Base-by-base conservation (phyloP, 768 basidiomycete genomes). In the Tricholomella constricta region DNA sequence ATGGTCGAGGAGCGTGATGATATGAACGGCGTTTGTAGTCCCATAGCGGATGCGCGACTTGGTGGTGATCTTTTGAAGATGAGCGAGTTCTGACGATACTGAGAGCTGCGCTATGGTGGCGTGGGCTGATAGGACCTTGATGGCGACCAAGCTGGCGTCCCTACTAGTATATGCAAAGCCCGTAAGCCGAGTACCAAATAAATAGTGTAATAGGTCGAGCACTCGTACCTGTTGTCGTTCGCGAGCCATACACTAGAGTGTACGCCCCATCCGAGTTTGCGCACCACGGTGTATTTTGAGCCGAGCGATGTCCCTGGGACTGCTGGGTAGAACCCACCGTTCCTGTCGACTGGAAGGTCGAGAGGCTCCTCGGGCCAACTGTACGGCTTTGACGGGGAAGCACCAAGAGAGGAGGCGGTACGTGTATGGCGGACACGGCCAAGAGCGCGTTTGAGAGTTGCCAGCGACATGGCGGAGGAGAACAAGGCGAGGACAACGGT, bases 1-100 rank as follows among this genome's bases (percentile, higher is more conserved):
- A 63, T 87, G 84, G 70, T 91, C 89, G 45, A 90, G 81, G 60
- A 91, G 82, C 17, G 80, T 82, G 64, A 89, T 83, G 64, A 89
- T 86, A 60, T 91, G 89, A n/a, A n/a, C n/a, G n/a, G n/a, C n/a
- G n/a, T n/a, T n/a, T n/a, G n/a, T n/a, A n/a, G n/a, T n/a, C n/a
- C n/a, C n/a, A n/a, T n/a, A n/a, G n/a, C n/a, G n/a, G n/a, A n/a
- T n/a, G n/a, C n/a, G n/a, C n/a, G n/a, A n/a, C n/a, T n/a, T n/a
- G n/a, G n/a, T n/a, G n/a, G n/a, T n/a, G n/a, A n/a, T n/a, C n/a
- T n/a, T n/a, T n/a, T n/a, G n/a, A n/a, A 60, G 54, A 23, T 59
- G 22, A 22, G 41, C 45, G 8, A 64, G 53, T 44, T 64, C 62
- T 32, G 57, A 37, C 19, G 60, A 48, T 11, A 53, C 5, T 41